Conservation (phyloP, 495 filamentous ascomycete species). For the Darksidea phi region DNA sequence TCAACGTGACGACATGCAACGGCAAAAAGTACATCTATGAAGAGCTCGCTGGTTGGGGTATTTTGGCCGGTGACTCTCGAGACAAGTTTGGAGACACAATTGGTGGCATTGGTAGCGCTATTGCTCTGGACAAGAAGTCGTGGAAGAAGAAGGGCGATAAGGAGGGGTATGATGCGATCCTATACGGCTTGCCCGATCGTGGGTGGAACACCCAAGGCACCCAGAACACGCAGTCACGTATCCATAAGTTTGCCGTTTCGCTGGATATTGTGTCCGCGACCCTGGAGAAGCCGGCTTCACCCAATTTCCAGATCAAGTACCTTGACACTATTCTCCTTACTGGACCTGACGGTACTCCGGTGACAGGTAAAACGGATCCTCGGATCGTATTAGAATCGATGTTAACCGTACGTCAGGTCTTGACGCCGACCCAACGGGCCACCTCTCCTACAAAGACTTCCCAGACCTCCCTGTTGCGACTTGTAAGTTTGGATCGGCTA, state of each 20-base stretch:
- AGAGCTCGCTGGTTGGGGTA: constrained; percentile 70
- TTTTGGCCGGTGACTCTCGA: constrained; percentile 55
- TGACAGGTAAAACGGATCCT: constrained; percentile 53
- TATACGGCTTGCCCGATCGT: constrained; percentile 69
- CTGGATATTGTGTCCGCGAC: constrained; percentile 57
- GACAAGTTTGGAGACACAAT: constrained; percentile 77
- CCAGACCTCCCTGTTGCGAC: constrained; percentile 65
- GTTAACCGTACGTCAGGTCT: constrained; percentile 40
- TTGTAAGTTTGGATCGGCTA: constrained; percentile 36
- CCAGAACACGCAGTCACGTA: constrained; percentile 67
- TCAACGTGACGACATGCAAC: constrained; percentile 61
- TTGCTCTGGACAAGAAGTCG: constrained; percentile 59
- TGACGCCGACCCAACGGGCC: constrained; percentile 60
- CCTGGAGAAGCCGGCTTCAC: constrained; percentile 54
- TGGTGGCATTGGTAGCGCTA: constrained; percentile 65
- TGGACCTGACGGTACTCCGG: constrained; percentile 64
- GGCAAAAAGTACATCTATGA: constrained; percentile 66
- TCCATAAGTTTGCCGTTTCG: constrained; percentile 68
- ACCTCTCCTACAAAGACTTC: constrained; percentile 57
- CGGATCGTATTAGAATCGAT: background rate
- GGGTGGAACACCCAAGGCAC: constrained; percentile 81
- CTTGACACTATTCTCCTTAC: constrained; percentile 65
- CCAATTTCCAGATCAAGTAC: constrained; percentile 67
- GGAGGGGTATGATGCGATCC: constrained; percentile 60
- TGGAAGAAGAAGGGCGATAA: constrained; percentile 56